Percentiles rank a stretch among this genome's conserved stretches.
phyloP scores from a whole-genome alignment of 192 early-diverging fungal species.

The Umbelopsis ramanniana region DNA sequence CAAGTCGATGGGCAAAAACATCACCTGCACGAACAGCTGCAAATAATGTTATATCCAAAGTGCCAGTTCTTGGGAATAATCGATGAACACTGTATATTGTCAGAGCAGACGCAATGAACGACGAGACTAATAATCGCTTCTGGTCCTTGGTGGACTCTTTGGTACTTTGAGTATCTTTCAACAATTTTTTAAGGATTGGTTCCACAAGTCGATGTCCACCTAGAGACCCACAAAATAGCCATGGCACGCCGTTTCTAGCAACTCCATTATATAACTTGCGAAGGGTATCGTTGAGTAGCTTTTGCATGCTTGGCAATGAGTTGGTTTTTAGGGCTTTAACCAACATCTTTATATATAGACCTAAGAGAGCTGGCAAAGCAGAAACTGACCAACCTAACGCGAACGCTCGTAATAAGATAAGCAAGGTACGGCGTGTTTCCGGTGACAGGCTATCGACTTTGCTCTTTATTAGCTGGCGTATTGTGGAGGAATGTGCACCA shows the following conservation, averaged over 20 bases:
- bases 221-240: constrained; percentile 33
- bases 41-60: constrained; percentile 61
- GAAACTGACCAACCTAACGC: constrained; percentile 36
- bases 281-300: constrained; percentile 1
- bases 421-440: constrained; percentile 23
- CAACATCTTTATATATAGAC: constrained; percentile 22
- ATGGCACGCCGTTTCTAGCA: constrained; percentile 36
- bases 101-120: constrained; percentile 44
- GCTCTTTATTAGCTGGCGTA: not conserved
- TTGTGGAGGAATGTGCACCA: not conserved
- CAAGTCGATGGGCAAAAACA: constrained; percentile 49
- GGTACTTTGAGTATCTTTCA: not conserved
- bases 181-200: not conserved
- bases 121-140: not conserved
- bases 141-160: not conserved
- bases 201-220: constrained; percentile 33
- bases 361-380: constrained; percentile 25
- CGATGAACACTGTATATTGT: constrained; percentile 47
- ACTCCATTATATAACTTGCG: constrained; percentile 20
- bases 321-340: not conserved
- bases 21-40: constrained; percentile 57
- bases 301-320: not conserved
- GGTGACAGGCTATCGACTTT: constrained; percentile 4
- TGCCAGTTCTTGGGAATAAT: constrained; percentile 41
- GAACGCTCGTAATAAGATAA: constrained; percentile 34